Percentiles rank a stretch among this genome's conserved stretches.
phyloP scores from a whole-genome alignment of 2,329 filamentous ascomycete species.

The Penicillium griseofulvum region DNA sequence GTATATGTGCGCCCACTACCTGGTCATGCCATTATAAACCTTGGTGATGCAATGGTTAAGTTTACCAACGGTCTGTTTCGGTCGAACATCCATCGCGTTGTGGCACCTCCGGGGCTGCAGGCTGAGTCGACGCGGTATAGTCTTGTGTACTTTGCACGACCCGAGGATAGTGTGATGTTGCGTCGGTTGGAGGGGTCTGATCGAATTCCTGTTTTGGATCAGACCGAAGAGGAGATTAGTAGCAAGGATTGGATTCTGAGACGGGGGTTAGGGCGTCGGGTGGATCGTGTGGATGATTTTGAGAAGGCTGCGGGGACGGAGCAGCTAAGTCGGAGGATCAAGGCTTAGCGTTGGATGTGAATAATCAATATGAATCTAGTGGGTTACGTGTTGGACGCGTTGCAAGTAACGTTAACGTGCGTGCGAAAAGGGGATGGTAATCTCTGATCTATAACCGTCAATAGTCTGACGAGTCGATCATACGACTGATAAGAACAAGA shows the following conservation, averaged over 20 bases:
- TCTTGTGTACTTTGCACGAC: conserved; percentile 55
- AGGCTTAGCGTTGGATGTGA: conserved; percentile 12
- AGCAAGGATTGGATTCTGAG: conserved; percentile 46
- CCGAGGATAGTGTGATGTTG: conserved; percentile 49
- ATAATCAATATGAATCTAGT: not conserved
- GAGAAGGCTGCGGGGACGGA: conserved; percentile 37
- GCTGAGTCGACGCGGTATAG: conserved; percentile 47
- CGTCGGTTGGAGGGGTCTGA: conserved; percentile 38
- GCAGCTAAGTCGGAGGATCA: conserved; percentile 33
- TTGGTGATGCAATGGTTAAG: conserved; percentile 47
- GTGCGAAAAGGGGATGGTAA: not conserved
- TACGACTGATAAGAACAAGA: not conserved
- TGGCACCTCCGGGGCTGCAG: conserved; percentile 50
- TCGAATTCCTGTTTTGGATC: conserved; percentile 33
- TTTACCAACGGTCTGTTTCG: conserved; percentile 44
- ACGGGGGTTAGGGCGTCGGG: conserved; percentile 37
- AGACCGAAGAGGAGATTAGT: conserved; percentile 37
- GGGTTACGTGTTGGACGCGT: not conserved
- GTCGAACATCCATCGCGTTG: conserved; percentile 51
- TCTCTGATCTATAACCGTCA: too few species aligned
- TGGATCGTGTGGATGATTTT: conserved; percentile 28
- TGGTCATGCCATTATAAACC: conserved; percentile 47
- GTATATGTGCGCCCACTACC: conserved; percentile 53
- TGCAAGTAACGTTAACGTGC: not conserved
- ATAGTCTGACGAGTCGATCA: not conserved